Percentiles rank a stretch among this genome's conserved stretches.
Conservation (phyloP, 2,329 filamentous ascomycete species). For the Trichophyton schoenleinii region DNA sequence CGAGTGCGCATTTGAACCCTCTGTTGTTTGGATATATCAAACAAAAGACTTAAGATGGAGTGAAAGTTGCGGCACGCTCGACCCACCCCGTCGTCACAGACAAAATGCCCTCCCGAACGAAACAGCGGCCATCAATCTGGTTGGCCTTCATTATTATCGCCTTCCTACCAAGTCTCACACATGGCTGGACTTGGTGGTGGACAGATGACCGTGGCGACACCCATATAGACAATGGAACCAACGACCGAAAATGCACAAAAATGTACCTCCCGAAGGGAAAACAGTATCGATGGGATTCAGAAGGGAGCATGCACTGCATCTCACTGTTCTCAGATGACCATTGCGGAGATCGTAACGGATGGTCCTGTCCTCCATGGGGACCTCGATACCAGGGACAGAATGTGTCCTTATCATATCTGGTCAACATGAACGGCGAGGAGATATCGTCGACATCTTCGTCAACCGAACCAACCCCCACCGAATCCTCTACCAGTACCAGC, state of each 20-base stretch:
- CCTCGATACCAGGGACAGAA: constrained; percentile 5
- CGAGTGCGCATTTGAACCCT: too few relatives aligned
- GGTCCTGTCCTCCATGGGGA: constrained; percentile 8
- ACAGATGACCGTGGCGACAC: neutral
- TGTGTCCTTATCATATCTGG: constrained; percentile 1
- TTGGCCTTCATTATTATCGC: neutral
- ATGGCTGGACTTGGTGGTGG: constrained; percentile 9
- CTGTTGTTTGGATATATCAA: neutral
- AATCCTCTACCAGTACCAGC: neutral
- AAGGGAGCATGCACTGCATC: constrained; percentile 4
- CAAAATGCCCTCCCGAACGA: neutral
- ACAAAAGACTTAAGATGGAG: neutral
- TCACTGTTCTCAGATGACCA: constrained; percentile 6
- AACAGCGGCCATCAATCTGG: neutral
- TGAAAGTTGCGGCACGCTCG: neutral
- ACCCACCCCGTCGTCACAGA: neutral
- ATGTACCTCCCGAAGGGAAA: constrained; percentile 7
- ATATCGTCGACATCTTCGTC: neutral
- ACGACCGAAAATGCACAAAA: neutral
- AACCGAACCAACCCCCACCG: neutral
- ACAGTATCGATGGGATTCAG: constrained; percentile 9
- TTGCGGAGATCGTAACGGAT: constrained; percentile 7
- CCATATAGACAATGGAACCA: constrained; percentile 3
- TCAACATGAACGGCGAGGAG: constrained; percentile 5
- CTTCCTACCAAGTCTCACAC: neutral